These are phyloP conservation scores for Metroxylon sagu DNA, from an alignment of 176 grass and related monocot species.

Conservation along the genomic window DNA sequence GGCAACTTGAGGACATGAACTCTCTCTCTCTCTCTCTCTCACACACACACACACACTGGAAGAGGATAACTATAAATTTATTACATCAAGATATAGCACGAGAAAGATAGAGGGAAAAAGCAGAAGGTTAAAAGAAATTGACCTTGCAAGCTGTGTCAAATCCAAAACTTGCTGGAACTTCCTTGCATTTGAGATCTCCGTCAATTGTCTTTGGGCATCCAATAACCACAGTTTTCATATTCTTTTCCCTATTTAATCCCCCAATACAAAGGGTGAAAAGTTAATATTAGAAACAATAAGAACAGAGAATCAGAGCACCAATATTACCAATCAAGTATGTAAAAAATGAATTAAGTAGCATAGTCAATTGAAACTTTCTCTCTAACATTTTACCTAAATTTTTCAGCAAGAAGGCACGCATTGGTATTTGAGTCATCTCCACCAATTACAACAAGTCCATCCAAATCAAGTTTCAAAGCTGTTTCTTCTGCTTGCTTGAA, in stretches of 20 bases:
- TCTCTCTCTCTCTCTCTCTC: too few relatives aligned
- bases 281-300: background rate
- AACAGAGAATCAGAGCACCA: background rate
- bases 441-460: slow-evolving; percentile 96
- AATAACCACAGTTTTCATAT: slow-evolving; percentile 83
- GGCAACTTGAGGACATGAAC: too few relatives aligned
- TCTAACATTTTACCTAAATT: slow-evolving; percentile 50
- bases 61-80: too few relatives aligned
- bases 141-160: slow-evolving; percentile 99
- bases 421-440: slow-evolving; percentile 99
- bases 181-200: slow-evolving; percentile 94
- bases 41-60: too few relatives aligned
- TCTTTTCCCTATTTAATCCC: slow-evolving; percentile 45
- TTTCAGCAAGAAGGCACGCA: slow-evolving; percentile 87
- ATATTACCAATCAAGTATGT: background rate
- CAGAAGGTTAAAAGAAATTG: background rate
- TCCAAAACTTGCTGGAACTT: slow-evolving; percentile 96
- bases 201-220: slow-evolving; percentile 99
- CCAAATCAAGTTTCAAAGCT: slow-evolving; percentile 62
- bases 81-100: too few relatives aligned
- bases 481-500: slow-evolving; percentile 99
- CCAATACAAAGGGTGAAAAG: slow-evolving; percentile 6
- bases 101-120: background rate
- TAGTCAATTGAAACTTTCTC: too few relatives aligned
- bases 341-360: background rate